These are phyloP conservation scores for Mucor indicus DNA, from an alignment of 371 early-diverging fungal genomes.

Conservation along the genomic window DNA sequence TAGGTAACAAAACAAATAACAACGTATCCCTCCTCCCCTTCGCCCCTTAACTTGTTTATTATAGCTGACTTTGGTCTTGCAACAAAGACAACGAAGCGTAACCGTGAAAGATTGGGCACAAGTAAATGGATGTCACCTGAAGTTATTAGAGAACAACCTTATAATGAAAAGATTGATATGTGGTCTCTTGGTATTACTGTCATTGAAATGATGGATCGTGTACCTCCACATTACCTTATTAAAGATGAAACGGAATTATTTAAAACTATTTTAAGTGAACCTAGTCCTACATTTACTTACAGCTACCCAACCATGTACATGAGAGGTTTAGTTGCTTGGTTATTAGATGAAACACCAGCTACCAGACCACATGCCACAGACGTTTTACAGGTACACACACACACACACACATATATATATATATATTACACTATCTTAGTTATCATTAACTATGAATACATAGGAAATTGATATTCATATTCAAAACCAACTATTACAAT, in stretches of 20 bases:
- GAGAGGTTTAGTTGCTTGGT: conserved; percentile 52
- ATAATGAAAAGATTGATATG: conserved; percentile 88
- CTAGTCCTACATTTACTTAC: conserved; percentile 49
- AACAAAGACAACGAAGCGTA: conserved; percentile 39
- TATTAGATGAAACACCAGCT: conserved; percentile 40
- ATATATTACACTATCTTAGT: too few relatives aligned
- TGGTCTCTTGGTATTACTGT: conserved; percentile 94
- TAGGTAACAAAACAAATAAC: conserved; percentile 51
- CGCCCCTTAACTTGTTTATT: too few relatives aligned
- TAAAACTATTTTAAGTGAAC: conserved; percentile 38
- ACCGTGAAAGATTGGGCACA: conserved; percentile 91
- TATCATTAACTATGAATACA: too few relatives aligned
- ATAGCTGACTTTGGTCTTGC: conserved; percentile 47
- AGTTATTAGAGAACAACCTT: conserved; percentile 89
- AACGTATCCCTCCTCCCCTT: too few relatives aligned
- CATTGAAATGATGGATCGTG: conserved; percentile 75
- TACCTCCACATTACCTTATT: conserved; percentile 51
- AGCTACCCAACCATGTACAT: conserved; percentile 52
- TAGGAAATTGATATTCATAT: conserved; percentile 29
- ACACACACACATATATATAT: too few relatives aligned
- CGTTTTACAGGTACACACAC: conserved; percentile 36
- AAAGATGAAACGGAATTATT: conserved; percentile 49
- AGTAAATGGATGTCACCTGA: conserved; percentile 96
- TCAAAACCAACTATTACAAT: conserved; percentile 18
- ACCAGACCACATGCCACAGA: conserved; percentile 43